Percentiles rank a stretch among this genome's conserved stretches.
phyloP scores from a whole-genome alignment of 495 filamentous ascomycete genomes.

The Hypoxylon rickii region DNA sequence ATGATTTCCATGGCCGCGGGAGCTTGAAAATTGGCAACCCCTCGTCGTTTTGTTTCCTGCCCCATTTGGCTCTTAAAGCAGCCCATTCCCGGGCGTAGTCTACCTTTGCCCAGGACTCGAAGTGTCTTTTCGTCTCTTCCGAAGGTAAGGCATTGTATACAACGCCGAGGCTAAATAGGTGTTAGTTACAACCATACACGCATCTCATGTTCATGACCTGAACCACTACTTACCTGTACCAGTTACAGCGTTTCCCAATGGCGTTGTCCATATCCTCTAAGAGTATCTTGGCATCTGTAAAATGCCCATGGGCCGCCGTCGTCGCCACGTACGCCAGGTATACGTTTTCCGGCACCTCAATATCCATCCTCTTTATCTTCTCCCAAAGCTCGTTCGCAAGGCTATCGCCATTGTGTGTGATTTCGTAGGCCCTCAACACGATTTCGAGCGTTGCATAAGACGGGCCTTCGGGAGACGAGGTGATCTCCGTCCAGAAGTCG shows the following conservation, averaged over 20 bases:
- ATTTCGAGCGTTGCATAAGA: conserved; percentile 76
- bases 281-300: conserved; percentile 65
- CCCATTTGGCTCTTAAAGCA: conserved; percentile 58
- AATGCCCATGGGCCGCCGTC: conserved; percentile 68
- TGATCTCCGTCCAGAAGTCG: conserved; percentile 81
- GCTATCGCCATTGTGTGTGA: conserved; percentile 60
- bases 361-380: conserved; percentile 72
- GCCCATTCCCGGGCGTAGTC: conserved; percentile 71
- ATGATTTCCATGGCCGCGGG: conserved; percentile 48
- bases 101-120: conserved; percentile 71
- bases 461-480: conserved; percentile 77
- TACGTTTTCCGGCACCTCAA: conserved; percentile 71
- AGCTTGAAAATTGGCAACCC: conserved; percentile 50
- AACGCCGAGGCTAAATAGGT: conserved; percentile 61
- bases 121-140: conserved; percentile 61
- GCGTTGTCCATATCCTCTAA: conserved; percentile 67
- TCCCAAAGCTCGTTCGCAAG: conserved; percentile 75
- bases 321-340: conserved; percentile 76
- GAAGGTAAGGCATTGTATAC: conserved; percentile 73
- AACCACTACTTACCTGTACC: conserved; percentile 67
- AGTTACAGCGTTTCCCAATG: conserved; percentile 65
- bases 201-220: background rate
- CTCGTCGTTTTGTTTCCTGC: conserved; percentile 39
- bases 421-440: conserved; percentile 76
- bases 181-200: conserved; percentile 20